Percentiles rank a stretch among this genome's conserved stretches.
Conservation (phyloP, 345 rosid species). For the Erucastrum elatum region DNA sequence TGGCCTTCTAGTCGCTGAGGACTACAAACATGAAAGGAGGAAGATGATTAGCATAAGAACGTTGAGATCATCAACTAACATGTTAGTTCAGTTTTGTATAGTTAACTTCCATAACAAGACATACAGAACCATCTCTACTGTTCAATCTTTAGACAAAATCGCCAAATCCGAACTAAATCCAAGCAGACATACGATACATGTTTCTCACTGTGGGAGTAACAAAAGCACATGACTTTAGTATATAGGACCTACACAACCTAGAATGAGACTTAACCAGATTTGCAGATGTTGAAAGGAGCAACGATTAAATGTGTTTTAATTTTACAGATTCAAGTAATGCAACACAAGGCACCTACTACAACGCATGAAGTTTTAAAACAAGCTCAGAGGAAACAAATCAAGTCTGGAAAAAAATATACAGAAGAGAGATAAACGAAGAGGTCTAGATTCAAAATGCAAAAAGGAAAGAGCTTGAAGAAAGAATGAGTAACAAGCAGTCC, state of each 20-base stretch:
- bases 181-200: background rate
- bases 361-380: background rate
- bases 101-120: background rate
- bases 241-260: background rate
- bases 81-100: background rate
- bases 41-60: background rate
- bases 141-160: background rate
- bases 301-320: background rate
- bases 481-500: background rate
- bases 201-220: background rate
- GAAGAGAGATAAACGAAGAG: background rate
- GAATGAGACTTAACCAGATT: background rate
- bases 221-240: background rate
- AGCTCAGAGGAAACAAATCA: constrained; percentile 13
- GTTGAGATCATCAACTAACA: too few species aligned
- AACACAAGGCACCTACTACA: background rate
- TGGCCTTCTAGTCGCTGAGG: constrained; percentile 8
- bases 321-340: background rate
- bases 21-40: background rate
- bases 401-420: background rate
- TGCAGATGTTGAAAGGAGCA: background rate
- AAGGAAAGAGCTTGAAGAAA: background rate
- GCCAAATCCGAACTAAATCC: background rate
- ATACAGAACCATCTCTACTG: background rate
- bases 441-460: background rate